Evolutionary conservation across 2,329 filamentous ascomycete genomes (phyloP), one percentile per base, ranked within the genome.

Genomic region (Massarina eburnea): DNA sequence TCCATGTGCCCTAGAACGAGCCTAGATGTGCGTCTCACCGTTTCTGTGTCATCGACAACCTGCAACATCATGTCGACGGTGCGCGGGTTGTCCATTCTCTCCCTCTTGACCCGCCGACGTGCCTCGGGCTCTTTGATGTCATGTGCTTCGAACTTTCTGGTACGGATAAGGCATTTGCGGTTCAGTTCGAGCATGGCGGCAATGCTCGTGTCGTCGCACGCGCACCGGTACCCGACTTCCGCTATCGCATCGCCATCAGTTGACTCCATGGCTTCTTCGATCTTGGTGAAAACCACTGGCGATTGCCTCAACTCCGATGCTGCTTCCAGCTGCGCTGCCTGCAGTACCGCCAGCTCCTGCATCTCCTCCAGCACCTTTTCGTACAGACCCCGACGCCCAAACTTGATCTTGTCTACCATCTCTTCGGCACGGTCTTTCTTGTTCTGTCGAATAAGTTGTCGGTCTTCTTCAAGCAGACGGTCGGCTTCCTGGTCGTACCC

Each of bases 21-120:
- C 26, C 17, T 34, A 14, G 56, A 33, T 18, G 39, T 42, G 9
- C 14, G 35, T 18, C 39, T 39, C 18, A 53, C 19, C 14, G 29
- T 38, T 21, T 24, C n/a, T 9, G 46, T 48, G 14, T 52, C 49
- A 2, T 45, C 22, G 7, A 48, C 18, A 2, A 55, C 49, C 21
- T 52, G 39, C 22, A 47, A 33, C 43, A 58, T 59, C 30, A 54
- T 49, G 1, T 5, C n/a, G 10, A 46, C 46, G 8, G 56, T 58
- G 1, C 43, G 44, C 2, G 48, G 41, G 15, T 57, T 39, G 1
- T 41, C 44, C 38, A 48, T 38, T n/a, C 56, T 37, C 17, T 42
- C 46, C 29, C 36, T 29, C 17, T 48, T 36, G 3, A 51, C 34
- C 2, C 24, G 19, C n/a, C 41, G 24, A 17, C 48, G 47, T n/a